Conservation (phyloP, 805 yeast genomes). For the Wickerhamomyces ciferrii region DNA sequence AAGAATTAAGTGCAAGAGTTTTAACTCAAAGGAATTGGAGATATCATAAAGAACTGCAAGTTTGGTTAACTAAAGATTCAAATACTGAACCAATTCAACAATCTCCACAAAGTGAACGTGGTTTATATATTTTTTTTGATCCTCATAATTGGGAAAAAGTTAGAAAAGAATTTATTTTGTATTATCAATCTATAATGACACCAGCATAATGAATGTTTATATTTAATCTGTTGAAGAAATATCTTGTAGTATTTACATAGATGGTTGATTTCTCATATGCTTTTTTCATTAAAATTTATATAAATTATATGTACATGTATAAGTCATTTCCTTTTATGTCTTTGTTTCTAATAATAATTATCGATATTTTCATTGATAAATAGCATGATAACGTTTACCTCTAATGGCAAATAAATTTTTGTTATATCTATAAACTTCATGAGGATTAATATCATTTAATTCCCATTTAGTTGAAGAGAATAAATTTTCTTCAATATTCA, state of each 20-base stretch:
- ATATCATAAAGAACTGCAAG: conserved; percentile 90
- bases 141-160: conserved; percentile 96
- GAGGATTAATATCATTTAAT: conserved; percentile 85
- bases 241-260: neutral
- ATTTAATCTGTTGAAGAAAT: neutral
- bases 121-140: conserved; percentile 90
- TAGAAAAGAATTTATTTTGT: conserved; percentile 59
- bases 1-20: conserved; percentile 90
- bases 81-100: conserved; percentile 81
- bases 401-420: conserved; percentile 87
- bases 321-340: neutral
- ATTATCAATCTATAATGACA: conserved; percentile 58
- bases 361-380: conserved; percentile 25
- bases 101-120: conserved; percentile 83
- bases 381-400: conserved; percentile 95
- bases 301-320: neutral
- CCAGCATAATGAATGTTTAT: neutral
- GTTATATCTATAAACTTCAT: conserved; percentile 89
- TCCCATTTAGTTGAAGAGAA: conserved; percentile 93
- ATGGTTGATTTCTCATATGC: neutral
- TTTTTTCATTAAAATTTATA: neutral
- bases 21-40: conserved; percentile 93
- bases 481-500: conserved; percentile 66
- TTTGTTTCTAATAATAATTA: too few relatives aligned
- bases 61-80: conserved; percentile 95